A percentile compares a stretch with the other conserved stretches of the same genome.
phyloP scores from a whole-genome alignment of 2,329 filamentous ascomycete species.

The Aureobasidium sp. region DNA sequence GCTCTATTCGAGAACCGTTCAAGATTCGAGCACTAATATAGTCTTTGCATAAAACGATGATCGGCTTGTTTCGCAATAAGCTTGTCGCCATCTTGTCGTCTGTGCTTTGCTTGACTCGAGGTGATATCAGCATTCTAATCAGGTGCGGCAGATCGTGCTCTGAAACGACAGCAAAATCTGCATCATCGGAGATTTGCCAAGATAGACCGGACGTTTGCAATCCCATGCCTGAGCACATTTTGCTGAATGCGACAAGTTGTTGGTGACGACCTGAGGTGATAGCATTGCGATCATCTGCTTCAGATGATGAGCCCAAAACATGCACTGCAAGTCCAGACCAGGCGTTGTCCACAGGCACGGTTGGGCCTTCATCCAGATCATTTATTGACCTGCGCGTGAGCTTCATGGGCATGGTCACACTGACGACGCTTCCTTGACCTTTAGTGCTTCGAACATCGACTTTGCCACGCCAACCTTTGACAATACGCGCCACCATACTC shows the following conservation, averaged over 20 bases:
- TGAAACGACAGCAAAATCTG: background rate
- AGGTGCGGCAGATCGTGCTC: background rate
- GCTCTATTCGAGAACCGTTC: background rate
- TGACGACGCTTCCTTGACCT: background rate
- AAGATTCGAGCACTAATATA: background rate
- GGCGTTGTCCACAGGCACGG: background rate
- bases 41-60: constrained; percentile 12
- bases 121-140: background rate
- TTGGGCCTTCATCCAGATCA: background rate
- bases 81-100: background rate
- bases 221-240: background rate
- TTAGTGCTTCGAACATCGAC: constrained; percentile 36
- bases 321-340: background rate
- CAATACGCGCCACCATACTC: constrained; percentile 27
- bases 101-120: background rate
- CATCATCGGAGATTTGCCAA: background rate
- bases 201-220: background rate
- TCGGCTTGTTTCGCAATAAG: background rate
- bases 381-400: background rate
- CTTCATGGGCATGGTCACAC: background rate
- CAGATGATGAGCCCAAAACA: background rate
- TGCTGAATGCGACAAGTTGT: background rate
- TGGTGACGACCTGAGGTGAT: background rate
- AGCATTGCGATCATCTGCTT: background rate
- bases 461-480: constrained; percentile 22